Conservation (phyloP, 2,329 filamentous ascomycete genomes). For the Aspergillus felis region DNA sequence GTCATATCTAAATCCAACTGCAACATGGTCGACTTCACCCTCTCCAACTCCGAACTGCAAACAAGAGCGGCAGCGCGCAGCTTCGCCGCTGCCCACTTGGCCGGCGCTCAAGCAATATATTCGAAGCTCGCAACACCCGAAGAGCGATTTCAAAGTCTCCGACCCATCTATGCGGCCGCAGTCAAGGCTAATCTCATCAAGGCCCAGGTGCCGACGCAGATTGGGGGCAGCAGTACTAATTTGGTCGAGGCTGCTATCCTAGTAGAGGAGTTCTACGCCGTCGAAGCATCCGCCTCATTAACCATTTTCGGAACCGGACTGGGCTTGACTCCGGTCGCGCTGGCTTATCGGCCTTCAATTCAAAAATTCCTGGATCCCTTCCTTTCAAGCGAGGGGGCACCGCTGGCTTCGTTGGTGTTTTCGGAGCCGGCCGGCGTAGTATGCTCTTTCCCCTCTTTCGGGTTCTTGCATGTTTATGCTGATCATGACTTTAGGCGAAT, state of each 20-base stretch:
- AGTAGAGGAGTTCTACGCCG: conserved; percentile 52
- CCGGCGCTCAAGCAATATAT: background rate
- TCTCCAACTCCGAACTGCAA: background rate
- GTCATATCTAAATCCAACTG: background rate
- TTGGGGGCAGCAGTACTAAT: conserved; percentile 46
- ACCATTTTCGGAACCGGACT: conserved; percentile 52
- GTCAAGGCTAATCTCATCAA: conserved; percentile 46
- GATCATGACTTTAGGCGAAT: conserved; percentile 36
- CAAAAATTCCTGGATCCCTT: conserved; percentile 49
- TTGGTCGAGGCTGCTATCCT: conserved; percentile 49
- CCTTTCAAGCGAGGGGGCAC: conserved; percentile 41
- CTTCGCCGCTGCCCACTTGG: conserved; percentile 2
- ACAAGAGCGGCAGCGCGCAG: background rate
- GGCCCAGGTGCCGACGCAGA: conserved; percentile 42
- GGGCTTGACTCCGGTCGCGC: conserved; percentile 49
- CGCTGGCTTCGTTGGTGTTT: conserved; percentile 50
- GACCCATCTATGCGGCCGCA: conserved; percentile 45
- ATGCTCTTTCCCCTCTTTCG: background rate
- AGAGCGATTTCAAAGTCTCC: conserved; percentile 47
- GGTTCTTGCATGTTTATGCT: background rate
- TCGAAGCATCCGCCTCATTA: conserved; percentile 48
- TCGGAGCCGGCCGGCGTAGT: conserved; percentile 49
- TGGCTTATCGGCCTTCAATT: conserved; percentile 40
- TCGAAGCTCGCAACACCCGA: conserved; percentile 22
- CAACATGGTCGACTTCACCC: conserved; percentile 7